phyloP scores from a whole-genome alignment of 2,329 filamentous ascomycete genomes.

The Cadophora gregata region DNA sequence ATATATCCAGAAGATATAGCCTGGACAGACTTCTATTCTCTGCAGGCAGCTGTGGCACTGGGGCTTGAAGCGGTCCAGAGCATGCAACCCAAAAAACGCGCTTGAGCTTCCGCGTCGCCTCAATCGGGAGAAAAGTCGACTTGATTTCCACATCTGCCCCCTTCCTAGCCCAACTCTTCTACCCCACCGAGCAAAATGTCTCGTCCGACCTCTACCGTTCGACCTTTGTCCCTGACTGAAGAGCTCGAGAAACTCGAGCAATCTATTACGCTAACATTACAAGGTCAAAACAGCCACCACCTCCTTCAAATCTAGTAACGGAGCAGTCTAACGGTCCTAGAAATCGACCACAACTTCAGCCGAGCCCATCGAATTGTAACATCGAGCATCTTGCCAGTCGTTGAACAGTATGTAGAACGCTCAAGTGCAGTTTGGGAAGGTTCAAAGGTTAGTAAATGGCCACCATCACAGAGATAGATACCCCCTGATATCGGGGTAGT shows the following conservation, averaged over 20 bases:
- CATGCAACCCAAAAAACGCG: not conserved
- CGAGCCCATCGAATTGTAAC: conserved; percentile 96
- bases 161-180: not conserved
- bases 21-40: no score
- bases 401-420: conserved; percentile 94
- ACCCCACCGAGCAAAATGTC: conserved; percentile 36
- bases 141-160: not conserved
- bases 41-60: no score
- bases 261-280: conserved; percentile 92
- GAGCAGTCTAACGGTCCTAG: conserved; percentile 52
- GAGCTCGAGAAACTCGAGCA: conserved; percentile 96
- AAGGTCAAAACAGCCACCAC: conserved; percentile 62
- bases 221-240: conserved; percentile 81
- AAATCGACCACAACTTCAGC: conserved; percentile 99
- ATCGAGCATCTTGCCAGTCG: conserved; percentile 86
- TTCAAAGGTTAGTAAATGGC: conserved; percentile 71
- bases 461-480: conserved; percentile 14
- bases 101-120: not conserved
- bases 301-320: conserved; percentile 1
- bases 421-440: conserved; percentile 96
- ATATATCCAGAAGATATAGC: no score
- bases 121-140: not conserved
- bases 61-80: not conserved
- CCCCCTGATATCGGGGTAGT: conserved; percentile 61
- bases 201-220: conserved; percentile 48